Evolutionary conservation across 1,284 basidiomycete species (phyloP).

Genomic region (Microbotryum intermedium): DNA sequence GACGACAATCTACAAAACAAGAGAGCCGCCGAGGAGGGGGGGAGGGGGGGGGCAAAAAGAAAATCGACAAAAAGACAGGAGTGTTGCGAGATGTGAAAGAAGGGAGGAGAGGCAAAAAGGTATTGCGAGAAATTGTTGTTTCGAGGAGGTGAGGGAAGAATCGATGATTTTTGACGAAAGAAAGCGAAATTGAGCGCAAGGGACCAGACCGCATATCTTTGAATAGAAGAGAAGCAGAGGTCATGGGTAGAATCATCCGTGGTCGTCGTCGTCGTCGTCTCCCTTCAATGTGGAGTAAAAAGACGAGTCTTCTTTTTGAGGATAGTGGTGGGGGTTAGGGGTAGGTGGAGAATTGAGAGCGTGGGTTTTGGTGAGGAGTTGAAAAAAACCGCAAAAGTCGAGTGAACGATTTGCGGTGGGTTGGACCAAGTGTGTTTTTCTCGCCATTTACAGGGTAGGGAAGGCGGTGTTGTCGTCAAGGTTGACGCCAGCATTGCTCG

Average conservation of each 20-base stretch:
- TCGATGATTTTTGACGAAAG: not conserved
- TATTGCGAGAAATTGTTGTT: not conserved
- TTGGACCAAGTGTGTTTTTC: too few relatives aligned
- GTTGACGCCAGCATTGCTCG: conserved; percentile 10
- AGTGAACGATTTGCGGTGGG: too few relatives aligned
- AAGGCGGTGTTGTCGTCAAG: conserved; percentile 22
- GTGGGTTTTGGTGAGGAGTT: too few relatives aligned
- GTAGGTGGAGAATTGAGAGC: too few relatives aligned
- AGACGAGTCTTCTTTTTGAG: too few relatives aligned
- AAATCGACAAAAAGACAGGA: not conserved
- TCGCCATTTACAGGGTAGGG: conserved; percentile 15
- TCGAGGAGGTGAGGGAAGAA: not conserved
- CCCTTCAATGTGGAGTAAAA: too few relatives aligned
- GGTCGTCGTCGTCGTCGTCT: too few relatives aligned
- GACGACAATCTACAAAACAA: not conserved
- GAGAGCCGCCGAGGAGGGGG: not conserved
- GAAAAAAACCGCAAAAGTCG: too few relatives aligned
- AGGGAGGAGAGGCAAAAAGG: not conserved
- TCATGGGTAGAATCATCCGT: too few relatives aligned
- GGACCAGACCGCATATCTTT: too few relatives aligned
- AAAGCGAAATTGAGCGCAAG: not conserved
- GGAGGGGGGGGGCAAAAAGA: not conserved
- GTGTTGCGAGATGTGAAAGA: not conserved
- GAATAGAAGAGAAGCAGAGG: too few relatives aligned
- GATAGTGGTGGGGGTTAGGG: too few relatives aligned